Percentiles rank a stretch among this genome's conserved stretches.
phyloP scores from a whole-genome alignment of 1,284 basidiomycete species.

The Pisolithus thermaeus region DNA sequence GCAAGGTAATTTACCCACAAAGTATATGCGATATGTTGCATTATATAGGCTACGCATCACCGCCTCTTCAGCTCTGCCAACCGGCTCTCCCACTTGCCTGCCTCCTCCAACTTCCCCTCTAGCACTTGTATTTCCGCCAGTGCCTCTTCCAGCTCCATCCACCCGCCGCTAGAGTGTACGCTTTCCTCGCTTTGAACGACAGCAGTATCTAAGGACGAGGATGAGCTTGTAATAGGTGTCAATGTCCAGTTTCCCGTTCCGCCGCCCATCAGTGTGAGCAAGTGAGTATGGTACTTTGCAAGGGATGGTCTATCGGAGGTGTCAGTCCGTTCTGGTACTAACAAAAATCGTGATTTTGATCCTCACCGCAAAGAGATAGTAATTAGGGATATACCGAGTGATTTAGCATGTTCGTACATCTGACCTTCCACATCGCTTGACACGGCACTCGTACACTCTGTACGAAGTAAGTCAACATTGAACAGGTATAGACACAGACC shows the following conservation, averaged over 20 bases:
- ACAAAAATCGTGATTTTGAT: not conserved
- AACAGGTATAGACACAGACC: not conserved
- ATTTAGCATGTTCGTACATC: constrained; percentile 94
- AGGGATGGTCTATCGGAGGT: constrained; percentile 56
- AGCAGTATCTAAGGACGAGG: not conserved
- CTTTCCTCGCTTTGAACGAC: constrained; percentile 68
- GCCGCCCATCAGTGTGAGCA: constrained; percentile 71
- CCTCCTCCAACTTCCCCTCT: constrained; percentile 61
- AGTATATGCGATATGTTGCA: too few species aligned
- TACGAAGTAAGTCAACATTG: not conserved
- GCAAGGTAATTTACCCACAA: too few species aligned
- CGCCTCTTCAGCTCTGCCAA: constrained; percentile 45
- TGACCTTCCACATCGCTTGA: constrained; percentile 94
- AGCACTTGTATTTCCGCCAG: constrained; percentile 58
- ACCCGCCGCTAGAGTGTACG: constrained; percentile 60
- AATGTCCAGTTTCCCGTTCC: constrained; percentile 66
- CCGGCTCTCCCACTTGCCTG: constrained; percentile 60
- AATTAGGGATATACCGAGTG: constrained; percentile 89
- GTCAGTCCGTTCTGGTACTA: not conserved
- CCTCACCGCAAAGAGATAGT: constrained; percentile 78
- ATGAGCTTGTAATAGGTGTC: constrained; percentile 23
- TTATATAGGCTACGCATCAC: constrained; percentile 6
- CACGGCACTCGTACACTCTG: constrained; percentile 94
- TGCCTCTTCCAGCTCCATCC: constrained; percentile 19
- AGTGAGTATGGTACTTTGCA: constrained; percentile 78